Percentiles rank a stretch among this genome's conserved stretches.
These are phyloP conservation scores for Potentilla sterilis DNA, from an alignment of 306 rosid genomes.

Conservation along the genomic window DNA sequence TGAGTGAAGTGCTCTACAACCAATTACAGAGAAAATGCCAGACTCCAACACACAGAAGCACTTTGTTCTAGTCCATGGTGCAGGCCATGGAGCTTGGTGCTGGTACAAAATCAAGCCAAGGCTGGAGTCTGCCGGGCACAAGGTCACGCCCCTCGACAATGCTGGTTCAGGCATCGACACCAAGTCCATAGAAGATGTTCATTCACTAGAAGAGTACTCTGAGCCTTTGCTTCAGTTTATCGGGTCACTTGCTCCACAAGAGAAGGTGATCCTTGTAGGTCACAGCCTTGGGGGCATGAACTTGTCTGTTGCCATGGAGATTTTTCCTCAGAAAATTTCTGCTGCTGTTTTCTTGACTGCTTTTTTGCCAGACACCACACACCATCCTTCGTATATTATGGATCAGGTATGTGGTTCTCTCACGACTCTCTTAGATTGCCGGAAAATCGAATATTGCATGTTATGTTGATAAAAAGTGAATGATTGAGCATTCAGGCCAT, in stretches of 20 bases:
- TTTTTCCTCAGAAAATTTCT: slow-evolving; percentile 44
- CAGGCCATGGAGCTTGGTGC: slow-evolving; percentile 71
- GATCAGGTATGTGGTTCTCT: slow-evolving; percentile 43
- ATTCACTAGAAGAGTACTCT: slow-evolving; percentile 37
- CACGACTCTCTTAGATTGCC: background rate
- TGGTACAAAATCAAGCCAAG: slow-evolving; percentile 65
- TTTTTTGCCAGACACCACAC: slow-evolving; percentile 46
- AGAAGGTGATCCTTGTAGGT: slow-evolving; percentile 65
- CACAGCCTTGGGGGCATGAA: slow-evolving; percentile 72
- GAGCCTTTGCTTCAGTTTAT: slow-evolving; percentile 52
- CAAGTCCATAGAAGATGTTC: slow-evolving; percentile 43
- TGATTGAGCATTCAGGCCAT: background rate
- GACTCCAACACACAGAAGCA: slow-evolving; percentile 21
- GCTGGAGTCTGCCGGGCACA: slow-evolving; percentile 47
- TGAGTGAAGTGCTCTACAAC: background rate
- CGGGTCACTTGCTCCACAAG: slow-evolving; percentile 33
- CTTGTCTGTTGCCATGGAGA: slow-evolving; percentile 67
- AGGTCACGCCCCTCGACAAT: slow-evolving; percentile 49
- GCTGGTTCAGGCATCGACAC: slow-evolving; percentile 52
- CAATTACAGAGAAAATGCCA: background rate
- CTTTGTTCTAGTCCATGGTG: slow-evolving; percentile 71
- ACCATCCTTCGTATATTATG: slow-evolving; percentile 45
- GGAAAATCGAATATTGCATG: too few species aligned
- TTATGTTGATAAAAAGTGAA: too few species aligned
- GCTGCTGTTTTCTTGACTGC: slow-evolving; percentile 65